Evolutionary conservation across 176 grass and related monocot genomes (phyloP), one percentile per base, ranked within the genome.

Genomic region (Eragrostis curvula): DNA sequence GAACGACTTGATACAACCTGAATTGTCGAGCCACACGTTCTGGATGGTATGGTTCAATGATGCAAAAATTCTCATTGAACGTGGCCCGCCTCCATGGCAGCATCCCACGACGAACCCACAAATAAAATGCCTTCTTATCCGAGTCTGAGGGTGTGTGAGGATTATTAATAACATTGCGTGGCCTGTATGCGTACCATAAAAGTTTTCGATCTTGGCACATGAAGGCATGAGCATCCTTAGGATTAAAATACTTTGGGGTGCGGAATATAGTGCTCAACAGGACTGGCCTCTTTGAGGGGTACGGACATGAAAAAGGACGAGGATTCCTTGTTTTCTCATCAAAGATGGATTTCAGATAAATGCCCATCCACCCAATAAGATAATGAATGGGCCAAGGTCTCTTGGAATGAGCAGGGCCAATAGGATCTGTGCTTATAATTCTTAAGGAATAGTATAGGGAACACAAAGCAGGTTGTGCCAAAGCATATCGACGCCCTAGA

Each of bases 241-340:
- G 23, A 5, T 5, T 68, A 17, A 27, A 71, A 6, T 28, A 15
- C 3, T 49, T 48, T 7, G 44, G 0, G 1, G 43, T 6, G 2
- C 44, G 13, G 15, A 29, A 71, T 23, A 71, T 71, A 2, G 24
- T 71, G 20, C 27, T 49, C 5, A 25, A 12, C 43, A 71, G 16
- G 3, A 24, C 0, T 10, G 44, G 68, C 2, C 9, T 71, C 0
- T 17, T 2, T 10, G 12, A 6, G 1, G 41, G 20, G 0, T 70
- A 5, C 12, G 0, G 25, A 6, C 11, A 47, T 15, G 20, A 11
- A 6, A 13, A 23, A 3, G 27, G 3, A 47, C 15, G 6, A 2
- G 2, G 2, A 0, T 8, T 46, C 0, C 6, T 15, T 2, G 3
- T 25, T 0, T 27, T 15, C 0, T 46, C 13, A 12, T 24, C 24